Conservation (phyloP, 345 rosid genomes). For the Trapa incisa region DNA sequence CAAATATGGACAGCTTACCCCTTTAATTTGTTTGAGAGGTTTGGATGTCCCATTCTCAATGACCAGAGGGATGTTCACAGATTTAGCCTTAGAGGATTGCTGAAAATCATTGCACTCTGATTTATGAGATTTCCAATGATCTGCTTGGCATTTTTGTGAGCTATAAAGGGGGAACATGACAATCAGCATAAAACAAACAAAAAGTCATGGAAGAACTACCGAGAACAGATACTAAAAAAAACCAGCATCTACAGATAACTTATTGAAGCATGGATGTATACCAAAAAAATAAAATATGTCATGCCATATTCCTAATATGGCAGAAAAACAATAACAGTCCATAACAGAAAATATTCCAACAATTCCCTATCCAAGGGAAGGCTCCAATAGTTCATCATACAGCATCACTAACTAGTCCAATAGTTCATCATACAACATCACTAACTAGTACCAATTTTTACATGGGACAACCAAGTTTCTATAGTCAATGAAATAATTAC, state of each 20-base stretch:
- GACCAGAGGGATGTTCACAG: constrained; percentile 26
- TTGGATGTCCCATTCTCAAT: constrained; percentile 28
- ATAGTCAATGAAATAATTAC: not conserved
- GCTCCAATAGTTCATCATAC: not conserved
- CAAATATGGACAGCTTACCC: constrained; percentile 25
- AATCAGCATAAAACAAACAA: not conserved
- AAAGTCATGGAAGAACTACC: too few species aligned
- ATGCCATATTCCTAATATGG: not conserved
- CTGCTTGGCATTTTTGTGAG: constrained; percentile 51
- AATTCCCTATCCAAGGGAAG: not conserved
- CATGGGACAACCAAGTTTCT: not conserved
- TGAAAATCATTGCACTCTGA: constrained; percentile 37
- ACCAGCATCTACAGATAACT: not conserved
- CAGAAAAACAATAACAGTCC: not conserved
- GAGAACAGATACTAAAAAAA: too few species aligned
- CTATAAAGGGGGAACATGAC: constrained; percentile 18
- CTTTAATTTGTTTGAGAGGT: constrained; percentile 28
- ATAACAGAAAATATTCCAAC: not conserved
- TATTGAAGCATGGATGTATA: not conserved
- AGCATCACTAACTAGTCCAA: not conserved
- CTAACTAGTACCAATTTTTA: not conserved
- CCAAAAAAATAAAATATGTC: too few species aligned
- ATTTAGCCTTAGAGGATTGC: constrained; percentile 17
- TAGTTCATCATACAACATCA: too few species aligned
- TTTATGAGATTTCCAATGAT: constrained; percentile 62